These are phyloP conservation scores for Tilletia caries DNA, from an alignment of 1,284 basidiomycete genomes.

Conservation along the genomic window DNA sequence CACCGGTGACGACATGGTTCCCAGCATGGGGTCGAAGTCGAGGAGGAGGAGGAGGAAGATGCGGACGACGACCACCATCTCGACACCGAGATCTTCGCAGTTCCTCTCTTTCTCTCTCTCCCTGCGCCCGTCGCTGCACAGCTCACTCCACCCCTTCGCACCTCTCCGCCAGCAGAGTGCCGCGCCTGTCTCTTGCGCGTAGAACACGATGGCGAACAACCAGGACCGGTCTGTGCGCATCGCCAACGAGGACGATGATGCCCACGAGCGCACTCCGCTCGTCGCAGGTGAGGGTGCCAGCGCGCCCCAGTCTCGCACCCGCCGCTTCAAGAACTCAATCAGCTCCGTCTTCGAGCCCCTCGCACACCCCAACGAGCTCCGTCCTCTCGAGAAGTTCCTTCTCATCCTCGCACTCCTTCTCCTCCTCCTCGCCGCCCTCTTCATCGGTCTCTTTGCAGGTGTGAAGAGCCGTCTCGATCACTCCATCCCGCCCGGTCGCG, in stretches of 20 bases:
- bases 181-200: too few species aligned
- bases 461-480: slow-evolving; percentile 56
- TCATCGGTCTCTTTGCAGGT: slow-evolving; percentile 75
- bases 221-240: not conserved
- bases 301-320: not conserved
- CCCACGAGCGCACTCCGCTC: slow-evolving; percentile 3
- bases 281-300: not conserved
- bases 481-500: slow-evolving; percentile 41
- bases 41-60: not conserved
- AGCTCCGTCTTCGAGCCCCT: slow-evolving; percentile 31
- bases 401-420: slow-evolving; percentile 71
- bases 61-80: not conserved
- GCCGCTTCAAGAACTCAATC: not conserved
- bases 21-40: not conserved
- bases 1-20: not conserved
- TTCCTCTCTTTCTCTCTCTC: too few species aligned
- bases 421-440: slow-evolving; percentile 75
- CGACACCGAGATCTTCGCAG: too few species aligned
- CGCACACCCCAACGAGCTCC: slow-evolving; percentile 66
- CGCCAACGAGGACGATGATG: slow-evolving; percentile 1
- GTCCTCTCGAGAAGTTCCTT: slow-evolving; percentile 78
- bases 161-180: too few species aligned
- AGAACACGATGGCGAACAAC: not conserved
- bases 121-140: too few species aligned
- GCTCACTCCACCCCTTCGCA: too few species aligned